These are phyloP conservation scores for Fusarium udum DNA, from an alignment of 2,329 filamentous ascomycete species.

Conservation along the genomic window DNA sequence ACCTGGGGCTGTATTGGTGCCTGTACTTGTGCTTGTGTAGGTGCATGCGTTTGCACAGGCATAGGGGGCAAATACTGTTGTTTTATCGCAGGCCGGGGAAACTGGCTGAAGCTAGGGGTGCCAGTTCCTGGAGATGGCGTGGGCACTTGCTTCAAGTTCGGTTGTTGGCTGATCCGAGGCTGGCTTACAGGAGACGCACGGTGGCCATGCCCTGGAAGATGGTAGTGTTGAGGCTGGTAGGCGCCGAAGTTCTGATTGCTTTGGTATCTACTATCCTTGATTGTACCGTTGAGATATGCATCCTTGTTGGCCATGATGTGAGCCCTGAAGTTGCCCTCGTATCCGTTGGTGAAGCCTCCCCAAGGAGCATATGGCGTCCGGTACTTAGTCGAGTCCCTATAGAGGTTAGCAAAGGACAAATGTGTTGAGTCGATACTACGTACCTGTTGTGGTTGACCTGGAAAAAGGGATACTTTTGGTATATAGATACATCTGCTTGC, in stretches of 20 bases:
- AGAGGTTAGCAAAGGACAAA: conserved; percentile 24
- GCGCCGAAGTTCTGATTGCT: not conserved
- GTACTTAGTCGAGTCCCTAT: conserved; percentile 64
- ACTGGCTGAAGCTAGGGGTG: conserved; percentile 10
- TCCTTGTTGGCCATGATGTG: conserved; percentile 53
- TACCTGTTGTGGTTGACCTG: conserved; percentile 69
- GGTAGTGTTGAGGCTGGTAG: conserved; percentile 4
- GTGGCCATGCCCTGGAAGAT: not conserved
- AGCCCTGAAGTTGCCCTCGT: conserved; percentile 62
- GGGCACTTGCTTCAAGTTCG: not conserved
- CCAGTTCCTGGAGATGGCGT: not conserved
- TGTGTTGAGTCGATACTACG: conserved; percentile 14
- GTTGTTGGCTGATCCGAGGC: conserved; percentile 17
- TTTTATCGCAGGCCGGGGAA: conserved; percentile 34
- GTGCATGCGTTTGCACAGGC: conserved; percentile 5
- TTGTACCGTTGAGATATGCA: conserved; percentile 44
- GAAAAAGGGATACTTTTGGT: conserved; percentile 67
- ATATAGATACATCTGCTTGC: conserved; percentile 53
- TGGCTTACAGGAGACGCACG: conserved; percentile 3
- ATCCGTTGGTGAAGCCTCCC: conserved; percentile 70
- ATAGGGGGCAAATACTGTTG: conserved; percentile 25
- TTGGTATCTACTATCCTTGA: not conserved
- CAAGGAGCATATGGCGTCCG: conserved; percentile 66
- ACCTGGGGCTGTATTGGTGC: not conserved
- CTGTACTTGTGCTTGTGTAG: not conserved